These are phyloP conservation scores for Elongisporangium undulatum DNA, from an alignment of 352 stramenopile genomes.

Conservation along the genomic window DNA sequence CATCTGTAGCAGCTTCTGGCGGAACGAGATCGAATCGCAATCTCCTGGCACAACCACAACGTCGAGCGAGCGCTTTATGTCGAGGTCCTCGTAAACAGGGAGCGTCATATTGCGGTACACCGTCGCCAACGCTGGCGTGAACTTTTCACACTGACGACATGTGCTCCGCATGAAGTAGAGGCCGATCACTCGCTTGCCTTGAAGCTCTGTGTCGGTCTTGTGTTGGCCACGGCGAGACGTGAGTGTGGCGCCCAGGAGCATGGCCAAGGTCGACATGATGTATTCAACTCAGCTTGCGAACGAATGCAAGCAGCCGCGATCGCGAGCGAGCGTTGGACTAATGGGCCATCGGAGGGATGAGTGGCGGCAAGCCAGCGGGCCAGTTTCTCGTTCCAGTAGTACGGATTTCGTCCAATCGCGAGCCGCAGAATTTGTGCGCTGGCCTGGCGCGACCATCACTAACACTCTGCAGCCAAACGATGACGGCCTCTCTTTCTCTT, in stretches of 20 bases:
- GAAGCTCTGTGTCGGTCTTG: slow-evolving; percentile 38
- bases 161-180: slow-evolving; percentile 67
- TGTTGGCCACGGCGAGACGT: slow-evolving; percentile 47
- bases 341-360: neutral
- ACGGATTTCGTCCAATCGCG: neutral
- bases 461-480: neutral
- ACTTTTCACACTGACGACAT: slow-evolving; percentile 50
- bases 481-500: neutral
- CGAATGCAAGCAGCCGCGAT: neutral
- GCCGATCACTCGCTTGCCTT: slow-evolving; percentile 46
- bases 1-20: slow-evolving; percentile 49
- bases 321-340: neutral
- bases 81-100: slow-evolving; percentile 38
- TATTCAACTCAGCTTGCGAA: neutral
- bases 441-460: neutral
- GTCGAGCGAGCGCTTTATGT: slow-evolving; percentile 53
- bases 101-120: slow-evolving; percentile 64
- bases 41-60: slow-evolving; percentile 62
- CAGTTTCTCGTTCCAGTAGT: neutral
- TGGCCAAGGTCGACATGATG: slow-evolving; percentile 46
- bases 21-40: slow-evolving; percentile 42
- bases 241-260: slow-evolving; percentile 43
- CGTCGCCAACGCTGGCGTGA: slow-evolving; percentile 58
- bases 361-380: neutral
- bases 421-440: neutral